Percentiles rank a stretch among this genome's conserved stretches.
These are phyloP conservation scores for Nakazawaea pomicola DNA, from an alignment of 805 yeast genomes.

Conservation along the genomic window DNA sequence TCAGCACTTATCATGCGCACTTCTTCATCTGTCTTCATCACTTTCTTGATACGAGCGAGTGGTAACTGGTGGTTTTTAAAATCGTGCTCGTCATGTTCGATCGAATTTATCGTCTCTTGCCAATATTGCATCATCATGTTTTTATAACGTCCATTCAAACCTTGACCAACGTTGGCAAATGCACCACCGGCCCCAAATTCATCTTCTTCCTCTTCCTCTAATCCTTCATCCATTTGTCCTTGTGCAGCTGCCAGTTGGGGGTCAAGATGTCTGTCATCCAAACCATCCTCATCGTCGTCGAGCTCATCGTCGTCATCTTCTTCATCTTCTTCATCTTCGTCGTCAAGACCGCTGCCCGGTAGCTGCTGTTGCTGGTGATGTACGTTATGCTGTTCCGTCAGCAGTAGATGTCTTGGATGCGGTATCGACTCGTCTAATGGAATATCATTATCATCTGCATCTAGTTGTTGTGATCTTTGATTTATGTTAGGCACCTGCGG, in stretches of 20 bases:
- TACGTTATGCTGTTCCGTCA: slow-evolving; percentile 9
- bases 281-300: slow-evolving; percentile 12
- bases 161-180: slow-evolving; percentile 83
- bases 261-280: slow-evolving; percentile 11
- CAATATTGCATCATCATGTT: slow-evolving; percentile 94
- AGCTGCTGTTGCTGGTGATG: slow-evolving; percentile 20
- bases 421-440: slow-evolving; percentile 7
- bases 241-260: slow-evolving; percentile 24
- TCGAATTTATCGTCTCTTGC: slow-evolving; percentile 91
- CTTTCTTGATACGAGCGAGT: slow-evolving; percentile 91
- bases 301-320: slow-evolving; percentile 19
- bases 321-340: slow-evolving; percentile 19
- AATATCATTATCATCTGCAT: background rate
- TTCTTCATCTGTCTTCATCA: slow-evolving; percentile 96
- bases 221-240: no score
- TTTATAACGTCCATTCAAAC: slow-evolving; percentile 73
- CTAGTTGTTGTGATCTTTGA: no score
- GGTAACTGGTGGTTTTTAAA: slow-evolving; percentile 95
- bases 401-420: slow-evolving; percentile 5
- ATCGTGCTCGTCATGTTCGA: slow-evolving; percentile 84
- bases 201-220: slow-evolving; percentile 33
- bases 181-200: slow-evolving; percentile 31
- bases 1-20: slow-evolving; percentile 98
- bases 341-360: slow-evolving; percentile 32
- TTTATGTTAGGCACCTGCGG: no score